Evolutionary conservation across 176 grass and related monocot genomes (phyloP), one percentile per base, ranked within the genome.

Genomic region (Aegilops longissima): DNA sequence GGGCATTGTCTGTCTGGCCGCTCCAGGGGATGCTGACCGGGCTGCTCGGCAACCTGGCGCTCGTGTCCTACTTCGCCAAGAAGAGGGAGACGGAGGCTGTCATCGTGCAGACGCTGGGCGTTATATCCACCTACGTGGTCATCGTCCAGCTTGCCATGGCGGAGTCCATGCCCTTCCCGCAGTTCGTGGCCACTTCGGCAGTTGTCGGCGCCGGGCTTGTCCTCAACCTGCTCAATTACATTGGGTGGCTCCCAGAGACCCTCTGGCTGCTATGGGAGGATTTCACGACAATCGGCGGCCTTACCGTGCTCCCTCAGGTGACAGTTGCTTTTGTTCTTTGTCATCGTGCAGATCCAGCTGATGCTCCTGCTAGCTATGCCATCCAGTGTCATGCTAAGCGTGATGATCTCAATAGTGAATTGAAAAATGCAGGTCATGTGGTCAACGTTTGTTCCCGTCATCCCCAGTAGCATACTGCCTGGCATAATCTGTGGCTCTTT

Each of bases 21-120:
- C 71, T 56, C 5, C 82, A 98, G 96, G 96, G 96, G 73, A 98
- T 98, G 96, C 92, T 98, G 66, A 98, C 96, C 2, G 96, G 96
- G 9, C 88, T 98, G 81, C 91, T 98, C 25, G 93, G 96, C 11
- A 98, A 98, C 89, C 87, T 98, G 56, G 92, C 96, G 20, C 82
- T 98, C 38, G 68, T 98, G 78, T 98, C 96, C 77, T 98, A 98
- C 44, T 98, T 98, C 47, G 93, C 94, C 65, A 94, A 96, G 86
- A 98, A 98, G 93, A 98, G 73, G 91, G 96, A 96, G 90, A 91
- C 90, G 31, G 96, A 94, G 76, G 96, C 96, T 0, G 92, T 85
- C 61, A 65, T 98, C 78, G 88, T 98, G 81, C 96, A 98, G 87
- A 94, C 96, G 0, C 73, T 96, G 9, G 96, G 96, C 8, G 90